Evolutionary conservation across 257 asterid genomes (phyloP), one percentile per base, ranked within the genome.

Genomic region (Nyctanthes arbortristis): DNA sequence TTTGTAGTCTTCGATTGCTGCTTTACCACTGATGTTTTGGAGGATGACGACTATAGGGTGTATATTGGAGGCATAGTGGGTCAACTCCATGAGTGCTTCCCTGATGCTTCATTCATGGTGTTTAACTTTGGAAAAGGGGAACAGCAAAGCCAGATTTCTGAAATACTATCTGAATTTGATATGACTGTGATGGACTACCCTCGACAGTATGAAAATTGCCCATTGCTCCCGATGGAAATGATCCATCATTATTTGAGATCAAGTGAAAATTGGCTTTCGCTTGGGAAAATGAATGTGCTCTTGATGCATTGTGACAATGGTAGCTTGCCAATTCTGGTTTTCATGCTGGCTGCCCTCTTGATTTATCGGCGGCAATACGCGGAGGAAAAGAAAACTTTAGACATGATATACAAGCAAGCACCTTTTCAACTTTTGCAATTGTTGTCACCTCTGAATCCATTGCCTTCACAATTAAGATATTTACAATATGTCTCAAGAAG

Each of bases 381-480:
- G 0, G 96, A 80, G 30, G 97, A 86, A 63, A 81, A 69, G 75
- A 88, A 68, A 69, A 84, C 92, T 32, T 71, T 90, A 63, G 87
- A 83, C 32, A 86, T 88, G 88, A 79, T 90, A 16, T 84, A 86
- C 80, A 87, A 84, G 77, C 92, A 84, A 67, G 87, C 87, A 11
- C 82, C 94, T 61, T 84, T n/a, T 0, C 88, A 80, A 66, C 55
- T 78, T 75, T 52, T 90, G 72, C 72, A 82, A 33, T n/a, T 64
- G 62, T 14, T 72, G 74, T 70, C 73, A 12, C 83, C 94, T 39
- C 30, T 89, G 40, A 79, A 90, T 78, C 88, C 95, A 7, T 52
- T 86, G 40, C 89, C 93, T 73, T 90, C 96, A 32, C 96, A 90
- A 58, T 66, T 88, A 76, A 82, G 96, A 82, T 90, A 86, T 71